phyloP scores from a whole-genome alignment of 805 yeast genomes.

The Wickerhamiella galacta region DNA sequence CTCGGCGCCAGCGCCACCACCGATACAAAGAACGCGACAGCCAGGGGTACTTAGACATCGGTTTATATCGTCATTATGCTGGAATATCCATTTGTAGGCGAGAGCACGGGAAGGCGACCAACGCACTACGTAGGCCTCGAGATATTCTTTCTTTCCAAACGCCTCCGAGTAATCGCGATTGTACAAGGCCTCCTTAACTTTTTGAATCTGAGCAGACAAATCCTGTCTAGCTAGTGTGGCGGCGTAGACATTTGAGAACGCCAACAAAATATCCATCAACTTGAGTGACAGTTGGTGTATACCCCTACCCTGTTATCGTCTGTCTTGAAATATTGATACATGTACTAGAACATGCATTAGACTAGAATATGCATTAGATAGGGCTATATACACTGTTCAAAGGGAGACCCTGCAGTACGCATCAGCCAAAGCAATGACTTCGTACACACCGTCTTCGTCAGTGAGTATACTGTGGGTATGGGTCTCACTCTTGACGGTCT shows the following conservation, averaged over 20 bases:
- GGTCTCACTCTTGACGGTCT: conserved; percentile 37
- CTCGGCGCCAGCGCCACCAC: conserved; percentile 88
- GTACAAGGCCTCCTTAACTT: conserved; percentile 51
- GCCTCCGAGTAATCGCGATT: conserved; percentile 58
- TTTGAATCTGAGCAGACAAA: conserved; percentile 36
- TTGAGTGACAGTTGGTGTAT: background rate
- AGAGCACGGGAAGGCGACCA: conserved; percentile 80
- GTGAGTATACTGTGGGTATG: conserved; percentile 57
- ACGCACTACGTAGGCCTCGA: conserved; percentile 63
- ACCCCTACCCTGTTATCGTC: background rate
- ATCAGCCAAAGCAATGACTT: conserved; percentile 80
- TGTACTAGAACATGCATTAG: background rate
- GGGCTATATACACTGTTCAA: background rate
- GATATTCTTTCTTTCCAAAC: conserved; percentile 41
- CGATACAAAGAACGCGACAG: conserved; percentile 43
- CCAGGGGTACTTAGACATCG: conserved; percentile 18
- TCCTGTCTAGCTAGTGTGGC: conserved; percentile 12
- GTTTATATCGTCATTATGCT: conserved; percentile 30
- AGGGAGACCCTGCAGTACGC: conserved; percentile 38
- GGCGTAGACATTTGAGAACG: conserved; percentile 16
- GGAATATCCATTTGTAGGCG: conserved; percentile 53
- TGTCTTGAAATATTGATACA: background rate
- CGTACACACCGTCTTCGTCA: conserved; percentile 82
- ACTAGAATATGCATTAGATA: background rate
- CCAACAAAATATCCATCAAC: conserved; percentile 13